Percentiles rank a stretch among this genome's conserved stretches.
Evolutionary conservation across 164 flowering plant genomes (phyloP).

Genomic region (Kalanchoe fedtschenkoi): DNA sequence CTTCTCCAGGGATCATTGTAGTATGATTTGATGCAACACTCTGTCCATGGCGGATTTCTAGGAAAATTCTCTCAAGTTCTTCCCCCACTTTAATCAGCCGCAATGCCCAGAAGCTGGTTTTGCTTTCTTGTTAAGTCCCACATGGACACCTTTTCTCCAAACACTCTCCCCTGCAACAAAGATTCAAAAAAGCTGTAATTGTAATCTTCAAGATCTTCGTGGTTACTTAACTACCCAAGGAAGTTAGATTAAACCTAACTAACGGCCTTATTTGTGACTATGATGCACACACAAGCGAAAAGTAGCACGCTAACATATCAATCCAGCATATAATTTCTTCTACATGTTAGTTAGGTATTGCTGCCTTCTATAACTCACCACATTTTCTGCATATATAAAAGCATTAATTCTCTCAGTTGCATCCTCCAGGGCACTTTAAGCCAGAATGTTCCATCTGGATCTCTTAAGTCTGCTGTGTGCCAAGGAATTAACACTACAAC

Average conservation of each 20-base stretch:
- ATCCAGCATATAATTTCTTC: too few species aligned
- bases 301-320: too few species aligned
- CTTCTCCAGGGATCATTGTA: constrained; percentile 38
- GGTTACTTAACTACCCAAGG: too few species aligned
- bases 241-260: too few species aligned
- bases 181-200: neutral
- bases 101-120: constrained; percentile 45
- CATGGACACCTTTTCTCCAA: constrained; percentile 27
- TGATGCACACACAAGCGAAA: neutral
- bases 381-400: constrained; percentile 54
- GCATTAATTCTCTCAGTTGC: constrained; percentile 84
- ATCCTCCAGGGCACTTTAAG: constrained; percentile 64
- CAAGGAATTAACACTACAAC: constrained; percentile 43
- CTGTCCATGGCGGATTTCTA: constrained; percentile 58
- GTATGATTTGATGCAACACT: constrained; percentile 39
- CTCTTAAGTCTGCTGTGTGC: constrained; percentile 29
- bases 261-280: too few species aligned
- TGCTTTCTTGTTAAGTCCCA: constrained; percentile 25
- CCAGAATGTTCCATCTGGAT: constrained; percentile 36
- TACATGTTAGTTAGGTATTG: neutral
- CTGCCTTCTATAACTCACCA: constrained; percentile 28
- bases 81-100: constrained; percentile 13
- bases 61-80: constrained; percentile 13
- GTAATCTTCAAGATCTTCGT: neutral
- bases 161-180: constrained; percentile 35